These are phyloP conservation scores for Ceriops tagal DNA, from an alignment of 345 rosid species.

Conservation along the genomic window DNA sequence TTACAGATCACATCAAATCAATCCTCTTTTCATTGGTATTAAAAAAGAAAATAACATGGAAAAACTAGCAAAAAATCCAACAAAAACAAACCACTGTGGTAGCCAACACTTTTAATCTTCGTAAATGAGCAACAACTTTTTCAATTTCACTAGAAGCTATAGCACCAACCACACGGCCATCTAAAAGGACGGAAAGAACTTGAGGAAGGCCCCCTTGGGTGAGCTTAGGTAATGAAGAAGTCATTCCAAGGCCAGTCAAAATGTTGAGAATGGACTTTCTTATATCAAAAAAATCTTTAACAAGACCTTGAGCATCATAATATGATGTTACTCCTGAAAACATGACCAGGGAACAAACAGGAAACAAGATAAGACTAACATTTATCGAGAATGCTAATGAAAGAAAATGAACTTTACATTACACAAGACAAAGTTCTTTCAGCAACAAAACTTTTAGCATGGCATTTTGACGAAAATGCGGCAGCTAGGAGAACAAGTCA, in stretches of 20 bases:
- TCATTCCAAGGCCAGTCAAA: conserved; percentile 79
- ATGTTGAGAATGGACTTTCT: conserved; percentile 59
- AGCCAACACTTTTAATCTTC: conserved; percentile 77
- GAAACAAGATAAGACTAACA: background rate
- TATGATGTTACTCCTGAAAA: conserved; percentile 77
- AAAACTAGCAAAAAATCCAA: conserved; percentile 4
- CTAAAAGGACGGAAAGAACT: conserved; percentile 73
- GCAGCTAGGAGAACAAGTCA: too few relatives aligned
- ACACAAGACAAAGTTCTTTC: too few relatives aligned
- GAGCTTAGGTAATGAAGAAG: conserved; percentile 72
- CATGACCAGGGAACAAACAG: conserved; percentile 1
- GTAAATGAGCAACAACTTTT: conserved; percentile 64
- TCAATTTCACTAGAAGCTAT: conserved; percentile 52
- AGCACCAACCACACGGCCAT: conserved; percentile 84
- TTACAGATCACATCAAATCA: background rate
- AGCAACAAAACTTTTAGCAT: too few relatives aligned
- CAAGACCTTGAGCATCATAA: conserved; percentile 66
- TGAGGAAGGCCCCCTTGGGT: conserved; percentile 81
- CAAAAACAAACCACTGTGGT: conserved; percentile 58
- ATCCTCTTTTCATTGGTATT: too few relatives aligned
- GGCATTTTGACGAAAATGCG: too few relatives aligned
- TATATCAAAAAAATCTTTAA: conserved; percentile 66
- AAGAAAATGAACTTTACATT: background rate
- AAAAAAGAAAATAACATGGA: background rate
- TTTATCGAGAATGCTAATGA: background rate